A percentile compares a stretch with the other conserved stretches of the same genome.
Evolutionary conservation across 371 early-diverging fungal genomes (phyloP).

Genomic region (Mortierella sp.): DNA sequence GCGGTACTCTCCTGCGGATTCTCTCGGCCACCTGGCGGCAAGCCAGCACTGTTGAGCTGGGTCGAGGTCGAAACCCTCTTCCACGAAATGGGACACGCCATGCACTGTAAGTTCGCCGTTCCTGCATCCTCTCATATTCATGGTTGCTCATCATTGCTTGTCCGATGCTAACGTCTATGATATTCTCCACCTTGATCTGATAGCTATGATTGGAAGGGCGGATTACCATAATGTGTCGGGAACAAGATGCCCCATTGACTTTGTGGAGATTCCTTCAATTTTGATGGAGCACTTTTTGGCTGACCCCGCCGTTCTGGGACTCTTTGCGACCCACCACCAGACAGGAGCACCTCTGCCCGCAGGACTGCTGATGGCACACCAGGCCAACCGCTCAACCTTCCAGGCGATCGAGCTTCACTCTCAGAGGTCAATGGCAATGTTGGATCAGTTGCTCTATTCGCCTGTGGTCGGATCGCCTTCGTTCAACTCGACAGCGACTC

Average conservation of each 20-base stretch:
- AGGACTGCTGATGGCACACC: conserved; percentile 66
- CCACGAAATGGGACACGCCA: conserved; percentile 99
- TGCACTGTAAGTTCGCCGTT: conserved; percentile 79
- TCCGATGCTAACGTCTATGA: background rate
- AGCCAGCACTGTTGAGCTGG: conserved; percentile 71
- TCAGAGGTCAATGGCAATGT: conserved; percentile 89
- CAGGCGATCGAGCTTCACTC: conserved; percentile 85
- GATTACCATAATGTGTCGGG: conserved; percentile 94
- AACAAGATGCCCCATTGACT: conserved; percentile 95
- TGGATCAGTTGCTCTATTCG: conserved; percentile 89
- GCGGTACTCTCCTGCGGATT: conserved; percentile 87
- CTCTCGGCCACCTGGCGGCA: conserved; percentile 56
- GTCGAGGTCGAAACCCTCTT: conserved; percentile 95
- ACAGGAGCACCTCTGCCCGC: conserved; percentile 69
- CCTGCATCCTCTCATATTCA: background rate
- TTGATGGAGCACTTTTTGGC: conserved; percentile 93
- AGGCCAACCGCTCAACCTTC: conserved; percentile 65
- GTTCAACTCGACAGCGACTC: conserved; percentile 67
- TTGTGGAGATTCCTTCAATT: conserved; percentile 97
- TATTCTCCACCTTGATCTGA: background rate
- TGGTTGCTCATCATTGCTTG: no score
- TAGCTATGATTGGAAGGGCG: conserved; percentile 93
- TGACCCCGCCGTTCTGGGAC: conserved; percentile 76
- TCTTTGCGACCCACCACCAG: conserved; percentile 78
- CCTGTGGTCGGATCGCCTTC: conserved; percentile 37